phyloP scores from a whole-genome alignment of 2,329 filamentous ascomycete genomes.

The Chaetomiaceae sp. region DNA sequence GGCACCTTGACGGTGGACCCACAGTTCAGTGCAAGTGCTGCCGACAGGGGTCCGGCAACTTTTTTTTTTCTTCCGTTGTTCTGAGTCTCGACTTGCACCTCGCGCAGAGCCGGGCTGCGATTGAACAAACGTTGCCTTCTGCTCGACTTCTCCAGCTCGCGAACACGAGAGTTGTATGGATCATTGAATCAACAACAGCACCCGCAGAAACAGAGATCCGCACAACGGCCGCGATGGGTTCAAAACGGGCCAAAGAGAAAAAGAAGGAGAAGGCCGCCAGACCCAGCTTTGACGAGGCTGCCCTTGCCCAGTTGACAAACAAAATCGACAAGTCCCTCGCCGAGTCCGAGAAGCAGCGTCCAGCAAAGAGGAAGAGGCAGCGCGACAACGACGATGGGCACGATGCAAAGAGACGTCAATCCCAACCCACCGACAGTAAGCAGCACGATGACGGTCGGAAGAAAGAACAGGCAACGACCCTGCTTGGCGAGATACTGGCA shows the following conservation, averaged over 20 bases:
- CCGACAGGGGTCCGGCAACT: conserved; percentile 1
- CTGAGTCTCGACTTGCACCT: no score
- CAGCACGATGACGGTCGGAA: conserved; percentile 13
- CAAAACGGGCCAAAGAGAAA: conserved; percentile 32
- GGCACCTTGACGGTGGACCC: no score
- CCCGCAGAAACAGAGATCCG: no score
- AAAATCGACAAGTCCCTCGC: conserved; percentile 53
- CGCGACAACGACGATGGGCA: conserved; percentile 30
- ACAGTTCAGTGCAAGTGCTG: no score
- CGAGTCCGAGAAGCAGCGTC: conserved; percentile 31
- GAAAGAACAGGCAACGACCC: conserved; percentile 23
- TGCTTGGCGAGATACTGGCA: conserved; percentile 61
- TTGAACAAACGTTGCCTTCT: no score
- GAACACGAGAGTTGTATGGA: no score
- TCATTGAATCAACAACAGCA: no score
- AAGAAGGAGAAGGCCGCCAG: conserved; percentile 33
- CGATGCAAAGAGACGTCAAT: conserved; percentile 30
- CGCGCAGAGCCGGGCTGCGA: no score
- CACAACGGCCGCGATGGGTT: conserved; percentile 17
- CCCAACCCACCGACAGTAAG: conserved; percentile 16
- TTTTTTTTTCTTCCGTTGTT: conserved; percentile 4
- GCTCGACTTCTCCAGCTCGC: no score
- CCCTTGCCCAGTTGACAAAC: conserved; percentile 50
- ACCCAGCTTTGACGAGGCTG: conserved; percentile 44
- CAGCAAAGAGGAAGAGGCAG: conserved; percentile 42